Base-by-base conservation (phyloP, 2,329 filamentous ascomycete genomes). In the Neocucurbitaria cava region DNA sequence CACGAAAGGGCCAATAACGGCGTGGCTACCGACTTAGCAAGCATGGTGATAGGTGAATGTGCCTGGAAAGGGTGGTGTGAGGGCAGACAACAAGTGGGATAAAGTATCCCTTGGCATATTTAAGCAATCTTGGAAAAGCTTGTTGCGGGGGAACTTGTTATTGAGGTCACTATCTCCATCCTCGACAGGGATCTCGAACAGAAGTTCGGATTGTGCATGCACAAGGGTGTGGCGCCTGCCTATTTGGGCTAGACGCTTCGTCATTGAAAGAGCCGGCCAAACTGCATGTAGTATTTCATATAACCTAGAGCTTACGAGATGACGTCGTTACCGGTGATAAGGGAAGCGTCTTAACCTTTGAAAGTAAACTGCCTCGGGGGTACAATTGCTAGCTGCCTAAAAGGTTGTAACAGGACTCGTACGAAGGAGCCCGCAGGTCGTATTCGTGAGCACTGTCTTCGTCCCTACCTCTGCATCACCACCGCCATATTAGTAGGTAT, bases 61-160 rank as follows among this genome's bases (percentile, higher is more conserved):
- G 26, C 18, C 11, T 18, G 9, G 8, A 21, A 8, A 21, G 5
- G 4, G n/a, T 38, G 35, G 20, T n/a, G n/a, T n/a, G 8, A 52
- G 17, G 45, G 20, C 28, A 33, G 18, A n/a, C n/a, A 9, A 17
- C 11, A 23, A n/a, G 18, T 11, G 35, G 11, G 21, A 31, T 33
- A 20, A 17, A 49, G 45, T 47, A 35, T 51, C 47, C 52, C 57
- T 49, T 56, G 48, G 58, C 46, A 38, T 54, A 59, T 56, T 61
- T 61, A 62, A 61, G 55, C 55, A 35, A 36, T 26, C 50, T 50
- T 53, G 40, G 23, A 43, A 58, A 62, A 49, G 54, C 61, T 64
- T 64, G 45, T 51, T 48, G 11, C 18, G 31, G 33, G 35, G 17
- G n/a, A n/a, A n/a, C n/a, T n/a, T n/a, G 31, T 36, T 35, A 26